Base-by-base conservation (phyloP, 306 rosid genomes). In the Vigna trinervia region DNA sequence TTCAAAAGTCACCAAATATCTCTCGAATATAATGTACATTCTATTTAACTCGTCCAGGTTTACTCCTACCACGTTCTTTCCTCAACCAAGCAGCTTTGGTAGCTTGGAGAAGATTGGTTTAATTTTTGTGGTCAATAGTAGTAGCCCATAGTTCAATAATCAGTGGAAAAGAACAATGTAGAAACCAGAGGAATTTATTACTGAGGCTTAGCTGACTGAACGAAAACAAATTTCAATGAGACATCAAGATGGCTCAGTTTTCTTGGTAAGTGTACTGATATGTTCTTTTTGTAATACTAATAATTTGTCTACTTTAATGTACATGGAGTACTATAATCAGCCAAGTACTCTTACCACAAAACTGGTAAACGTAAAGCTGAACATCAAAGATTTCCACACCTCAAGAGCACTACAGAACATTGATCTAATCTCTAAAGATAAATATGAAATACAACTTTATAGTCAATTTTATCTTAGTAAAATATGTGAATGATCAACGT, bases 381-480 rank as follows among this genome's bases (percentile, higher is more conserved):
- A 67, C 67, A 75, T 20, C 57, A 69, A 26, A 22, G 19, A 69
- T 10, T 26, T 13, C 15, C 57, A 19, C 20, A 64, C 69, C 74
- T 13, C 8, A 61, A 60, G 6, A 17, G 11, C 57, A 6, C 23
- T 52, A 6, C 7, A 64, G 52, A 66, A 19, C 17, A 73, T 5
- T 58, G 60, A 47, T 64, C 63, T 73, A 30, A 43, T 50, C 36
- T 64, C 63, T 73, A 20, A 43, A 45, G 43, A 39, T 20, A 80
- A 52, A 38, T 38, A 13, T 26, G 28, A 26, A 26, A 26, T 26
- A 26, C 28, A 26, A 26, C 28, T 26, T 26, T 26, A 26, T 26
- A 26, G 28, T 26, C 3, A 26, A 2, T 26, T 26, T 26, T 26
- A 26, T 26, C 28, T 26, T 26, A 26, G 28, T 26, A 26, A 2